Conservation (phyloP, 2,329 filamentous ascomycete species). For the Fusarium sp. region DNA sequence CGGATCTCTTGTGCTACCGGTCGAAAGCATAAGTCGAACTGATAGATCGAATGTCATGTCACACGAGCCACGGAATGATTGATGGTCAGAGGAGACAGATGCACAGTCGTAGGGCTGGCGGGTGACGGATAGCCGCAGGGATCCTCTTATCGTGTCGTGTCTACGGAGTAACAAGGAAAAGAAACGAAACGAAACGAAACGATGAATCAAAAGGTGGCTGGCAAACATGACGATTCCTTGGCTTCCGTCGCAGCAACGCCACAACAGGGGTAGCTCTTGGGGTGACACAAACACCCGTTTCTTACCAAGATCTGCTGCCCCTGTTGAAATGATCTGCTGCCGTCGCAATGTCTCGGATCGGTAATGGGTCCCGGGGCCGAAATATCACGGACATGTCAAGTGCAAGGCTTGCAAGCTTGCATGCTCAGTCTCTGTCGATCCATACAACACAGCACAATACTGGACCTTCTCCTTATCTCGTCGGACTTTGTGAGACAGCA, state of each 20-base stretch:
- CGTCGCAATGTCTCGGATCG: slow-evolving; percentile 24
- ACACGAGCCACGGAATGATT: slow-evolving; percentile 13
- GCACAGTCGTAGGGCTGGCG: slow-evolving; percentile 16
- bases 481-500: slow-evolving; percentile 3
- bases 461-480: background rate
- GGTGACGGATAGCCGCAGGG: slow-evolving; percentile 3
- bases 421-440: background rate
- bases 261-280: slow-evolving; percentile 10
- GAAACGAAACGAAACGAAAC: background rate
- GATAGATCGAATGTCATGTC: slow-evolving; percentile 10
- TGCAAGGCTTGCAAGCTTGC: slow-evolving; percentile 1
- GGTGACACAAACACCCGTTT: slow-evolving; percentile 24
- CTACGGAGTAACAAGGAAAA: background rate
- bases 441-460: background rate
- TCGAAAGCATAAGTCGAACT: background rate
- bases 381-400: slow-evolving; percentile 28
- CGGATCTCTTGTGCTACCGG: slow-evolving; percentile 40
- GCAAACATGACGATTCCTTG: slow-evolving; percentile 9
- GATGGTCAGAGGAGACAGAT: background rate
- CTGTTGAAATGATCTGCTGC: slow-evolving; percentile 24
- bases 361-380: slow-evolving; percentile 20
- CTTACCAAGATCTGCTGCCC: slow-evolving; percentile 22
- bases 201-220: slow-evolving; percentile 5
- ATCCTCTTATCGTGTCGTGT: background rate
- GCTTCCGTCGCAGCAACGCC: slow-evolving; percentile 18